Conservation (phyloP, 495 filamentous ascomycete genomes). For the Penicillium manginii region DNA sequence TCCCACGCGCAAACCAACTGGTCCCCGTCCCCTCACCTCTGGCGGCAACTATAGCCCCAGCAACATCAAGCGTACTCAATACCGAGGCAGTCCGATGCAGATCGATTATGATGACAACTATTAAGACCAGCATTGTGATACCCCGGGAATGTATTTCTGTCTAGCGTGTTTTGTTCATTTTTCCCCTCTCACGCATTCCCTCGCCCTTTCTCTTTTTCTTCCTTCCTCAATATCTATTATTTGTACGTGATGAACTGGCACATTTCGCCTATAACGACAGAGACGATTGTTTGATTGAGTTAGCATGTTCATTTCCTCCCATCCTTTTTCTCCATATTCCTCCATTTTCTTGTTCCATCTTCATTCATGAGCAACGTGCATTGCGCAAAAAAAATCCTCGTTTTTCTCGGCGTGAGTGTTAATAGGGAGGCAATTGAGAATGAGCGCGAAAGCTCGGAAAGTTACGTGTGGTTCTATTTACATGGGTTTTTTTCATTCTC, state of each 20-base stretch:
- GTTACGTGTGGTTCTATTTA: not conserved
- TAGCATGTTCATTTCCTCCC: not conserved
- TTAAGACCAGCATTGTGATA: conserved; percentile 34
- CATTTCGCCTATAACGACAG: conserved; percentile 5
- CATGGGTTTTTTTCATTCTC: not conserved
- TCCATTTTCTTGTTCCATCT: not conserved
- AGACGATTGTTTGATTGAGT: not conserved
- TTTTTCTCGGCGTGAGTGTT: not conserved
- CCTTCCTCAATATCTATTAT: conserved; percentile 6
- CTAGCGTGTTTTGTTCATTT: conserved; percentile 21
- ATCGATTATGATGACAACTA: conserved; percentile 49
- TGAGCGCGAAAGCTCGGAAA: not conserved
- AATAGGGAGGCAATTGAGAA: not conserved
- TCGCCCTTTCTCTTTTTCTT: not conserved
- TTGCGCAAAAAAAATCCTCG: not conserved
- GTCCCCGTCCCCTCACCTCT: conserved; percentile 55
- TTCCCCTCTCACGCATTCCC: not conserved
- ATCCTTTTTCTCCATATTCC: not conserved
- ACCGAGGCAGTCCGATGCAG: conserved; percentile 53
- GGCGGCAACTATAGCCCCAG: conserved; percentile 50
- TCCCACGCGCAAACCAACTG: conserved; percentile 57
- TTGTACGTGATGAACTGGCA: conserved; percentile 5
- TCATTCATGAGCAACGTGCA: not conserved
- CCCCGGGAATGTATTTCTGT: conserved; percentile 27
- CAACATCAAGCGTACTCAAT: conserved; percentile 48